A percentile compares a stretch with the other conserved stretches of the same genome.
These are phyloP conservation scores for Acorus calamus DNA, from an alignment of 106 monocot genomes.

Conservation along the genomic window DNA sequence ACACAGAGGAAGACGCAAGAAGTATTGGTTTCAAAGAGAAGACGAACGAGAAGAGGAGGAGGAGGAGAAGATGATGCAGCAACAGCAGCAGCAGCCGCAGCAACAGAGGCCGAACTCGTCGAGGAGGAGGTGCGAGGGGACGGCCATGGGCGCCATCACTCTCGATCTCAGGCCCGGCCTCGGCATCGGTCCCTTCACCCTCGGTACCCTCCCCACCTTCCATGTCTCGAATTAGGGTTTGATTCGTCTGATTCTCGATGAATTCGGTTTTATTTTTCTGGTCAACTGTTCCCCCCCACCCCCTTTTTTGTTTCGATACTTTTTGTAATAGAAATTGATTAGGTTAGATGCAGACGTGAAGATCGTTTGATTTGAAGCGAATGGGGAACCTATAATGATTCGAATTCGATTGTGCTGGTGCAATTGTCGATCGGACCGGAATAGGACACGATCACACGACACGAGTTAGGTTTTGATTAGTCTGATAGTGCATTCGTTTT, in stretches of 20 bases:
- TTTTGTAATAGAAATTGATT: background rate
- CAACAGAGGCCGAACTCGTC: conserved; percentile 18
- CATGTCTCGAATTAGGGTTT: background rate
- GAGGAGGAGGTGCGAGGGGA: conserved; percentile 78
- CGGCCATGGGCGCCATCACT: conserved; percentile 93
- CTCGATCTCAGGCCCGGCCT: conserved; percentile 84
- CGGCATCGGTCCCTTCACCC: conserved; percentile 72
- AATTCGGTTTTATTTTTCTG: background rate
- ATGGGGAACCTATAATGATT: too few relatives aligned
- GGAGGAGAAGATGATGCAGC: conserved; percentile 15
- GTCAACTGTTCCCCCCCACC: background rate
- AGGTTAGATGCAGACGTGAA: background rate
- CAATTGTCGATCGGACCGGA: too few relatives aligned
- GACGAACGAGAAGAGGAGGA: too few relatives aligned
- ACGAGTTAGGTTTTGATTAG: too few relatives aligned
- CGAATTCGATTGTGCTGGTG: too few relatives aligned
- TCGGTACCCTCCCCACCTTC: conserved; percentile 26
- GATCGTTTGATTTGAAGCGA: too few relatives aligned
- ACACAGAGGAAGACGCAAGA: too few relatives aligned
- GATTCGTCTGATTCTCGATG: background rate
- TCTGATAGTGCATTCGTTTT: too few relatives aligned
- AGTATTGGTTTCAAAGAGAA: background rate
- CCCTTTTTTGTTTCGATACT: background rate
- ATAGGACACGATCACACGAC: too few relatives aligned
- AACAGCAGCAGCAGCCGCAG: conserved; percentile 11